A percentile compares a stretch with the other conserved stretches of the same genome.
Conservation (phyloP, 2,329 filamentous ascomycete genomes). For the Knufia fluminis region DNA sequence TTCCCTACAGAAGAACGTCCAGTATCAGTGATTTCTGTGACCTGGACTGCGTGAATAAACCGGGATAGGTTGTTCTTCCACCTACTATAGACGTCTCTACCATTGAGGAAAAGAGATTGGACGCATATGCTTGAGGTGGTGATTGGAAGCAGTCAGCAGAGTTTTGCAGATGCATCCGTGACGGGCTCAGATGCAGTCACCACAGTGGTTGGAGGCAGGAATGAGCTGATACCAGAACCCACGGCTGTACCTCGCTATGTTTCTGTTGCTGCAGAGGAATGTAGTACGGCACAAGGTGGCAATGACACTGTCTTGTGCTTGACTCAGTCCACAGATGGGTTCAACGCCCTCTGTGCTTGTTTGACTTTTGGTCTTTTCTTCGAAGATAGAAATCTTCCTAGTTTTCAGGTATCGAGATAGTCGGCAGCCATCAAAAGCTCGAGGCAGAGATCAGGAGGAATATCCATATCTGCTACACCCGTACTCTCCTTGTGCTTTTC, state of each 20-base stretch:
- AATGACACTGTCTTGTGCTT: too few species aligned
- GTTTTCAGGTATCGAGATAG: conserved; percentile 45
- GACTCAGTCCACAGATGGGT: background rate
- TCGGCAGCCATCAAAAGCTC: conserved; percentile 60
- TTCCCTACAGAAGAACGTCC: conserved; percentile 21
- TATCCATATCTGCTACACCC: conserved; percentile 58
- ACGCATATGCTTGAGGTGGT: conserved; percentile 32
- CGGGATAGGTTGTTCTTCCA: conserved; percentile 32
- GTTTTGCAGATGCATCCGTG: background rate
- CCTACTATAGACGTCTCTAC: conserved; percentile 40
- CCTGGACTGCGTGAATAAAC: conserved; percentile 24
- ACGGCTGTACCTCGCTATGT: too few species aligned
- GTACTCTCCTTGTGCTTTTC: conserved; percentile 52
- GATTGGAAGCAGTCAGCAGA: background rate
- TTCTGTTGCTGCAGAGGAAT: too few species aligned
- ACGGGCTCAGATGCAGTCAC: background rate
- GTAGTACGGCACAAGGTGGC: too few species aligned
- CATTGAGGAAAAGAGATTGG: conserved; percentile 24
- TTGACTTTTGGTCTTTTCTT: too few species aligned
- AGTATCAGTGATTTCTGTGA: conserved; percentile 11
- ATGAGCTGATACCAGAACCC: background rate
- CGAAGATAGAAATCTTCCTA: too few species aligned
- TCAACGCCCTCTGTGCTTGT: background rate
- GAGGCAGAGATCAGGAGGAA: conserved; percentile 55
- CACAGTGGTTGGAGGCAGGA: background rate